phyloP scores from a whole-genome alignment of 805 yeast genomes.

The Candida insectalens region DNA sequence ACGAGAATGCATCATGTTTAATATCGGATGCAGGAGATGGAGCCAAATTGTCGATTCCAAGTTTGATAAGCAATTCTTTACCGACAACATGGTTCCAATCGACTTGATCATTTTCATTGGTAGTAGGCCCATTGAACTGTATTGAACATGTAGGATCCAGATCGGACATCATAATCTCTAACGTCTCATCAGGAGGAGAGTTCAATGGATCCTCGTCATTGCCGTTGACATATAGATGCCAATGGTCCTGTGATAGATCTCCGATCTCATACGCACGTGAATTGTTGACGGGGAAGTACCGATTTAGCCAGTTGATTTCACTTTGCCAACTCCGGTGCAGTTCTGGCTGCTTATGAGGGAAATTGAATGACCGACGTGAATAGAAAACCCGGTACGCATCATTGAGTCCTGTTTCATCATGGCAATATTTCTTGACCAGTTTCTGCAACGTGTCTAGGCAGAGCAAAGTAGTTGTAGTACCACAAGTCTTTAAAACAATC shows the following conservation, averaged over 20 bases:
- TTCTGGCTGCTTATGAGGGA: constrained; percentile 73
- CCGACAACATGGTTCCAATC: constrained; percentile 76
- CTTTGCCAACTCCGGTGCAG: constrained; percentile 80
- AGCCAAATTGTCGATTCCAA: constrained; percentile 24
- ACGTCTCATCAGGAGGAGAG: constrained; percentile 40
- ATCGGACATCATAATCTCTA: constrained; percentile 89
- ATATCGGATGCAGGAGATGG: not conserved
- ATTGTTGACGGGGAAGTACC: constrained; percentile 50
- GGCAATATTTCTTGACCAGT: constrained; percentile 31
- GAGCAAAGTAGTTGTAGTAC: constrained; percentile 83
- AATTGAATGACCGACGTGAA: constrained; percentile 87
- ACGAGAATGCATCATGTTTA: constrained; percentile 79
- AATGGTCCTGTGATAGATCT: constrained; percentile 69
- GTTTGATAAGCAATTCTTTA: constrained; percentile 53
- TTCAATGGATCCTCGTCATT: not conserved
- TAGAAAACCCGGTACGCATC: constrained; percentile 62
- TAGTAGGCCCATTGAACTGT: constrained; percentile 32
- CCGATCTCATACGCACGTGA: constrained; percentile 71
- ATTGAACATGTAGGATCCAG: constrained; percentile 47
- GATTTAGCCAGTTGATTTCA: constrained; percentile 64
- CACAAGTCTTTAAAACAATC: constrained; percentile 86
- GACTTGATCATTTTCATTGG: constrained; percentile 32
- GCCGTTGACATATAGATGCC: constrained; percentile 79
- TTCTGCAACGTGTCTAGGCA: constrained; percentile 63
- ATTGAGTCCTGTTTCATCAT: constrained; percentile 17